Evolutionary conservation across 805 yeast species (phyloP).

Genomic region (Hermanozyma aechmeae): DNA sequence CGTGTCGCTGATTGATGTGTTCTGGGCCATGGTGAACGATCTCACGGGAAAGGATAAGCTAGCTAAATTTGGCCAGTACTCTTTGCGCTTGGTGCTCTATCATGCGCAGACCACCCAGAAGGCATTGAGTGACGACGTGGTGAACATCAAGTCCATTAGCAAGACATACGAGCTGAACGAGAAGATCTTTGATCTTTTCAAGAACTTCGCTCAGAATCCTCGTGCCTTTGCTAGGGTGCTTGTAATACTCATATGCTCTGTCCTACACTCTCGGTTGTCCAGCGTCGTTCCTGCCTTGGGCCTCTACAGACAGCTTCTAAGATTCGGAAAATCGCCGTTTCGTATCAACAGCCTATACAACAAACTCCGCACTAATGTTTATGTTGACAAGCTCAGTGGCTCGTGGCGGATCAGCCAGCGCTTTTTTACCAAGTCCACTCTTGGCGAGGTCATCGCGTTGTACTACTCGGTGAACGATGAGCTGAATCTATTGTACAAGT

Average conservation of each 20-base stretch:
- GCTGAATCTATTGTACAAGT: slow-evolving; percentile 43
- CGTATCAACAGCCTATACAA: slow-evolving; percentile 30
- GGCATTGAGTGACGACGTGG: slow-evolving; percentile 21
- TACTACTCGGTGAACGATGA: slow-evolving; percentile 66
- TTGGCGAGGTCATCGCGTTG: slow-evolving; percentile 44
- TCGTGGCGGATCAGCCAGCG: slow-evolving; percentile 8
- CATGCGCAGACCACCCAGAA: slow-evolving; percentile 34
- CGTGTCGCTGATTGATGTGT: slow-evolving; percentile 30
- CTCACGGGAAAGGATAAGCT: slow-evolving; percentile 65
- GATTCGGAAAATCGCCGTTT: slow-evolving; percentile 67
- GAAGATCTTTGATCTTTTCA: slow-evolving; percentile 22
- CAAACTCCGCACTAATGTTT: slow-evolving; percentile 17
- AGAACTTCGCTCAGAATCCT: slow-evolving; percentile 28
- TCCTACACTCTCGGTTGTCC: slow-evolving; percentile 29
- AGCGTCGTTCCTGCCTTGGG: slow-evolving; percentile 41
- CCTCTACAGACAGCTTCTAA: slow-evolving; percentile 54
- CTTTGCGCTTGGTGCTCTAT: slow-evolving; percentile 41
- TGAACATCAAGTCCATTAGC: slow-evolving; percentile 23
- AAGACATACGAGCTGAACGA: slow-evolving; percentile 21
- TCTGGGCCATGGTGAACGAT: slow-evolving; percentile 43
- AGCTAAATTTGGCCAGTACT: slow-evolving; percentile 55
- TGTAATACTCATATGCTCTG: slow-evolving; percentile 25
- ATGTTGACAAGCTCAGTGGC: slow-evolving; percentile 3
- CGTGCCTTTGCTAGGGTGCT: slow-evolving; percentile 25
- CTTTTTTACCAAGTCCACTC: slow-evolving; percentile 31